A percentile compares a stretch with the other conserved stretches of the same genome.
Conservation (phyloP, 2,329 filamentous ascomycete species). For the Ilyonectria destructans region DNA sequence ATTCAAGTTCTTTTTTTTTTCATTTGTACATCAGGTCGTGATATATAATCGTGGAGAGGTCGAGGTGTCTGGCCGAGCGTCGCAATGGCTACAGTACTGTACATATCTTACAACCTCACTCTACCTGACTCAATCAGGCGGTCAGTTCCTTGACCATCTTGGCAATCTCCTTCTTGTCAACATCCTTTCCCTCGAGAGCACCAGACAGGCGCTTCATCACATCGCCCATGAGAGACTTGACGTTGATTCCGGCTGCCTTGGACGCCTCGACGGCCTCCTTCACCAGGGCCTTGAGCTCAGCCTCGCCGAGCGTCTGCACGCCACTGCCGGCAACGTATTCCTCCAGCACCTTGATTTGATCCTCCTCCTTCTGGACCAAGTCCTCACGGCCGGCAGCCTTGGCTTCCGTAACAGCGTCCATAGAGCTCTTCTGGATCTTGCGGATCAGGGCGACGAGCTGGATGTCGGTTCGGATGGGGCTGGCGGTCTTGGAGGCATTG, state of each 20-base stretch:
- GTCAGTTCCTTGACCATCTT: conserved; percentile 72
- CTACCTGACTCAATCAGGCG: conserved; percentile 28
- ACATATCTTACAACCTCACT: conserved; percentile 46
- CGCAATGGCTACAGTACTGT: conserved; percentile 37
- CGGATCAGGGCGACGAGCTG: conserved; percentile 79
- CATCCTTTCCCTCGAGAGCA: conserved; percentile 73
- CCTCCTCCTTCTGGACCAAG: conserved; percentile 79
- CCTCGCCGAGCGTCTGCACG: conserved; percentile 71
- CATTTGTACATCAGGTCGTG: conserved; percentile 29
- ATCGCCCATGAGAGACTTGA: conserved; percentile 69
- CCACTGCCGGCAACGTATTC: conserved; percentile 75
- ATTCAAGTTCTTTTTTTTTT: neutral
- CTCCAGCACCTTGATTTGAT: conserved; percentile 76
- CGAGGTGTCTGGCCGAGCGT: conserved; percentile 21
- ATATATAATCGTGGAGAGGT: conserved; percentile 33
- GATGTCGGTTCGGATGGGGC: conserved; percentile 79
- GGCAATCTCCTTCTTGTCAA: conserved; percentile 75
- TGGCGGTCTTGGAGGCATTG: conserved; percentile 82
- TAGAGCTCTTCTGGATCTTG: conserved; percentile 72
- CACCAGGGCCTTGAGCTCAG: conserved; percentile 72
- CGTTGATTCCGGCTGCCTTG: conserved; percentile 61
- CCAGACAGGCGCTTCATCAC: conserved; percentile 75
- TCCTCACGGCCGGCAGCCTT: conserved; percentile 76
- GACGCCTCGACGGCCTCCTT: conserved; percentile 67
- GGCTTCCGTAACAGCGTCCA: conserved; percentile 77